Evolutionary conservation across 352 stramenopile genomes (phyloP).

Genomic region (Phytophthora constricta): DNA sequence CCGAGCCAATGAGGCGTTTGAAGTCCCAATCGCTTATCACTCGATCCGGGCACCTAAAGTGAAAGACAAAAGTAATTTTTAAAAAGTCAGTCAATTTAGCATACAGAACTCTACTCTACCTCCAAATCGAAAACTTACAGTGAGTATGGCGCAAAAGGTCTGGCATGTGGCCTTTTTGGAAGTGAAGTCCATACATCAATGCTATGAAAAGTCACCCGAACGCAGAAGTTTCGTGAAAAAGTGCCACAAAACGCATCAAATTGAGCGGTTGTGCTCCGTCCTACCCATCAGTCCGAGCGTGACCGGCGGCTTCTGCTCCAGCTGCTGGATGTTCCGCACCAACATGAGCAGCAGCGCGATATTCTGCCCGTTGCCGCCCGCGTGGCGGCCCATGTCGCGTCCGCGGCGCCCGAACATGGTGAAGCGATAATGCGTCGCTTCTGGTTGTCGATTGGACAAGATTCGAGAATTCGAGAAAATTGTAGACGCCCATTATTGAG

Average conservation of each 20-base stretch:
- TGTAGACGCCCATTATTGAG: too few relatives aligned
- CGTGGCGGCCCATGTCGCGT: conserved; percentile 47
- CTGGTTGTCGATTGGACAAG: too few relatives aligned
- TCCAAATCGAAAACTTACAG: conserved; percentile 41
- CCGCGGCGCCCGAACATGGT: conserved; percentile 47
- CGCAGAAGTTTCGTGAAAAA: too few relatives aligned
- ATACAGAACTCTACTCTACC: too few relatives aligned
- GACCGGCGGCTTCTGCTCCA: conserved; percentile 72
- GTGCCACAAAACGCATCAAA: too few relatives aligned
- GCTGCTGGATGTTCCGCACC: conserved; percentile 48
- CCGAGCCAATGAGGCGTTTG: conserved; percentile 64
- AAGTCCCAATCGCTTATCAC: conserved; percentile 50
- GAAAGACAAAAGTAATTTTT: conserved; percentile 1
- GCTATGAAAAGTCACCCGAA: conserved; percentile 28
- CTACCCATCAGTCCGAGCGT: conserved; percentile 55
- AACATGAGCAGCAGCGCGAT: conserved; percentile 46
- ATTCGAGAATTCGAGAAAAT: too few relatives aligned
- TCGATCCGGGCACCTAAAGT: conserved; percentile 74
- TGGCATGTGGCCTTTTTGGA: conserved; percentile 52
- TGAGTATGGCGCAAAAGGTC: conserved; percentile 47
- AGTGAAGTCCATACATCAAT: conserved; percentile 64
- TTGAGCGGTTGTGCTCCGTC: too few relatives aligned
- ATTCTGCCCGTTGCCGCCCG: conserved; percentile 19
- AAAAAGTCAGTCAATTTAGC: background rate
- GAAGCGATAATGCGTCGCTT: conserved; percentile 28